Conservation (phyloP, 2,329 filamentous ascomycete species). For the Tolypocladium cylindrosporum region DNA sequence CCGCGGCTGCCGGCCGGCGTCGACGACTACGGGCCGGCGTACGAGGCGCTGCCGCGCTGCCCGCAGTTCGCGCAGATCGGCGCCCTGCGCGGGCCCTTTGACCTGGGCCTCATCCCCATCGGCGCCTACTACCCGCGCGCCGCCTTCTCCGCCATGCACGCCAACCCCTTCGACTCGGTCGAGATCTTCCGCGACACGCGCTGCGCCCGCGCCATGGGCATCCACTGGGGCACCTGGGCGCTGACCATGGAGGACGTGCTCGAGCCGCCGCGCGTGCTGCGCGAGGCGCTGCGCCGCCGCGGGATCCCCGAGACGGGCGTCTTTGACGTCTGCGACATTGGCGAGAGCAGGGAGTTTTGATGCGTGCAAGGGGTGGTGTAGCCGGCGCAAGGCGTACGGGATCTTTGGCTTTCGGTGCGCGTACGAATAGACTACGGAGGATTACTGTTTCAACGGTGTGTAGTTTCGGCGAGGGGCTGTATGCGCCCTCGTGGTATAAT, state of each 20-base stretch:
- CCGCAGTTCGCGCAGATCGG: conserved; percentile 84
- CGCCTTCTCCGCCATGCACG: conserved; percentile 74
- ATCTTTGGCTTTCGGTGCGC: too few relatives aligned
- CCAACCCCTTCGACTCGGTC: conserved; percentile 77
- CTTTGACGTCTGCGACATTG: conserved; percentile 78
- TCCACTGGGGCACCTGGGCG: conserved; percentile 91
- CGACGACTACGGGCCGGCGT: conserved; percentile 64
- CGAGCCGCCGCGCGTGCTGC: conserved; percentile 68
- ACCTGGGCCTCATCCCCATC: conserved; percentile 86
- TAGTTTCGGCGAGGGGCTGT: too few relatives aligned
- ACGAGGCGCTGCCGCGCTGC: conserved; percentile 58
- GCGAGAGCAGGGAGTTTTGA: conserved; percentile 68
- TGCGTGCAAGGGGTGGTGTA: neutral
- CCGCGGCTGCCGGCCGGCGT: conserved; percentile 46
- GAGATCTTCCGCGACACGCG: conserved; percentile 81
- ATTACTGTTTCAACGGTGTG: too few relatives aligned
- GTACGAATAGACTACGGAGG: too few relatives aligned
- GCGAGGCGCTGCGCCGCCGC: conserved; percentile 58
- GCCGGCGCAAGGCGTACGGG: neutral
- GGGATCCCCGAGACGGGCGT: conserved; percentile 59
- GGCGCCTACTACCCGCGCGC: conserved; percentile 71
- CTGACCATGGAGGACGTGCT: conserved; percentile 76
- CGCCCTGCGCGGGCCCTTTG: conserved; percentile 69
- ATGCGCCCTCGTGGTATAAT: too few relatives aligned
- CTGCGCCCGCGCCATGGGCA: conserved; percentile 69